Evolutionary conservation across 106 monocot genomes (phyloP).

Genomic region (Ottelia alismoides): DNA sequence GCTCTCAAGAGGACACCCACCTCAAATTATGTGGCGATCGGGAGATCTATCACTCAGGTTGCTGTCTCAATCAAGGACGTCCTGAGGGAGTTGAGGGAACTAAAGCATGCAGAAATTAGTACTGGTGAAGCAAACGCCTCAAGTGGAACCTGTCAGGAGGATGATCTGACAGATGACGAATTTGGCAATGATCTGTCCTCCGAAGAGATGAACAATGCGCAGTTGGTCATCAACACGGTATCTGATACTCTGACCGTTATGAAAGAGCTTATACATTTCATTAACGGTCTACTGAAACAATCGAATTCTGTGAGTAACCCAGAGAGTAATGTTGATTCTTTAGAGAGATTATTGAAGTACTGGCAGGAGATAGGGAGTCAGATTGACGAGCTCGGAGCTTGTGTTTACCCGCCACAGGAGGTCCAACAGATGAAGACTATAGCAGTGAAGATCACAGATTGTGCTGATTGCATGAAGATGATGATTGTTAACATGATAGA

Average conservation of each 20-base stretch:
- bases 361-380: slow-evolving; percentile 44
- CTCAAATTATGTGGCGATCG: slow-evolving; percentile 57
- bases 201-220: slow-evolving; percentile 45
- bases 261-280: slow-evolving; percentile 67
- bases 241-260: slow-evolving; percentile 29
- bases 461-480: slow-evolving; percentile 14
- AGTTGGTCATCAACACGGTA: slow-evolving; percentile 31
- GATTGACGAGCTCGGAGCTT: slow-evolving; percentile 78
- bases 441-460: slow-evolving; percentile 22
- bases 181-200: slow-evolving; percentile 36
- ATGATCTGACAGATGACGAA: slow-evolving; percentile 11
- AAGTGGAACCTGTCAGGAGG: slow-evolving; percentile 19
- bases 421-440: slow-evolving; percentile 30
- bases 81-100: slow-evolving; percentile 69
- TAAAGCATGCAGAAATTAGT: slow-evolving; percentile 19
- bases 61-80: slow-evolving; percentile 83
- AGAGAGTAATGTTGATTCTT: slow-evolving; percentile 18
- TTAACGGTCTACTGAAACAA: slow-evolving; percentile 33
- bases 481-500: slow-evolving; percentile 23
- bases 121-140: too few relatives aligned
- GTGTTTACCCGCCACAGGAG: slow-evolving; percentile 86
- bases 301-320: slow-evolving; percentile 1
- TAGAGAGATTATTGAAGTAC: slow-evolving; percentile 58
- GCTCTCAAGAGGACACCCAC: slow-evolving; percentile 65
- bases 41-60: slow-evolving; percentile 62